Conservation (phyloP, 441 rosid genomes). For the Corymbia citriodora region DNA sequence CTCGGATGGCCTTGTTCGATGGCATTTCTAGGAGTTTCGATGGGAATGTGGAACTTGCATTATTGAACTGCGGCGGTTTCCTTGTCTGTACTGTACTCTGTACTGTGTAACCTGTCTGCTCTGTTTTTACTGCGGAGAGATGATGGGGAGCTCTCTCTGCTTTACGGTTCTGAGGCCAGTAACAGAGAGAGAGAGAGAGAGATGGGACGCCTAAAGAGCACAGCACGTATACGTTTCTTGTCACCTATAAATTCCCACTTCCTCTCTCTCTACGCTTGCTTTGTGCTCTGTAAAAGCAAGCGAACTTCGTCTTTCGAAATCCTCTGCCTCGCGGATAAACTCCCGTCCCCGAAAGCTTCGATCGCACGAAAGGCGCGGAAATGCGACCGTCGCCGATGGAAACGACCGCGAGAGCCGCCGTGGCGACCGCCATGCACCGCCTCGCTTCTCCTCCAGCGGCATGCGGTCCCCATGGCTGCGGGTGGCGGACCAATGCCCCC, state of each 20-base stretch:
- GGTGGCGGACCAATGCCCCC: neutral
- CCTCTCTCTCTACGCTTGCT: neutral
- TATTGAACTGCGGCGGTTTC: neutral
- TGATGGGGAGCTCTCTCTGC: neutral
- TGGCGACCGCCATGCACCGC: neutral
- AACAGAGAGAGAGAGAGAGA: neutral
- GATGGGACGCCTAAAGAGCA: neutral
- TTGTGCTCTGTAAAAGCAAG: neutral
- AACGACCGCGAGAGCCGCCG: neutral
- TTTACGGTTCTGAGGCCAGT: neutral
- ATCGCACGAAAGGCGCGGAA: neutral
- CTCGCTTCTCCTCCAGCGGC: neutral
- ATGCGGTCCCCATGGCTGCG: neutral
- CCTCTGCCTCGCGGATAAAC: neutral
- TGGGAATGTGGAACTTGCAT: neutral
- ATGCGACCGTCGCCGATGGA: neutral
- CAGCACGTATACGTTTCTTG: neutral
- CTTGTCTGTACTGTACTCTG: neutral
- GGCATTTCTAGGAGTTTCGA: neutral
- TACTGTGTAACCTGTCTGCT: neutral
- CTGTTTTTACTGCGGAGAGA: neutral
- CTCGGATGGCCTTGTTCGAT: neutral
- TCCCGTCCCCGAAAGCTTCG: neutral
- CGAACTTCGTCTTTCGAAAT: neutral
- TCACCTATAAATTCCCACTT: neutral